These are phyloP conservation scores for Linderniella brevidens DNA, from an alignment of 257 asterid species.

Conservation along the genomic window DNA sequence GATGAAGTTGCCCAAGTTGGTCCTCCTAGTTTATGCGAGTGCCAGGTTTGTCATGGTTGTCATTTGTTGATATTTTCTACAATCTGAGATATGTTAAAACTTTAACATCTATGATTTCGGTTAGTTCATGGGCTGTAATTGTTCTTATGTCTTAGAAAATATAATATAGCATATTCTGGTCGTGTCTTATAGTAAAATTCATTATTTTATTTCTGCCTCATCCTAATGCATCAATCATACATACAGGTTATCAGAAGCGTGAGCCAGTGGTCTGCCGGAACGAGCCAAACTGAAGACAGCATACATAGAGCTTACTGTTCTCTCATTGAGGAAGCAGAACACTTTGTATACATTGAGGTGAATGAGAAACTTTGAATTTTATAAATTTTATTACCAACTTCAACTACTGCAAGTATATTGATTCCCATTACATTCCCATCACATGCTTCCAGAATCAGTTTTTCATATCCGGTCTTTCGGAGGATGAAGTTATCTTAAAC, in stretches of 20 bases:
- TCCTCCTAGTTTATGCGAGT: slow-evolving; percentile 50
- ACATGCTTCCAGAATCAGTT: slow-evolving; percentile 62
- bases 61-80: no score
- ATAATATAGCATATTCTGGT: no score
- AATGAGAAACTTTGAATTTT: neutral
- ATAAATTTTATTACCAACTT: no score
- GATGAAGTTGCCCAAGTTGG: slow-evolving; percentile 53
- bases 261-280: slow-evolving; percentile 98
- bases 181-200: no score
- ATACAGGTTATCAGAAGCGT: slow-evolving; percentile 83
- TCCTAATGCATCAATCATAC: slow-evolving; percentile 6
- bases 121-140: no score
- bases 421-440: neutral
- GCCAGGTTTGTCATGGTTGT: slow-evolving; percentile 44
- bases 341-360: slow-evolving; percentile 85
- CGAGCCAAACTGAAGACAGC: slow-evolving; percentile 90
- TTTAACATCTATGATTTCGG: no score
- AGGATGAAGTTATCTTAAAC: slow-evolving; percentile 68
- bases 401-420: no score
- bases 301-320: slow-evolving; percentile 86
- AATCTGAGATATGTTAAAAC: no score
- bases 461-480: slow-evolving; percentile 86
- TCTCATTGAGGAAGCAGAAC: slow-evolving; percentile 75
- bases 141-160: no score
- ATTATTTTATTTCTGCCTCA: no score